These are phyloP conservation scores for Cytospora piceae DNA, from an alignment of 2,329 filamentous ascomycete species.

Conservation along the genomic window DNA sequence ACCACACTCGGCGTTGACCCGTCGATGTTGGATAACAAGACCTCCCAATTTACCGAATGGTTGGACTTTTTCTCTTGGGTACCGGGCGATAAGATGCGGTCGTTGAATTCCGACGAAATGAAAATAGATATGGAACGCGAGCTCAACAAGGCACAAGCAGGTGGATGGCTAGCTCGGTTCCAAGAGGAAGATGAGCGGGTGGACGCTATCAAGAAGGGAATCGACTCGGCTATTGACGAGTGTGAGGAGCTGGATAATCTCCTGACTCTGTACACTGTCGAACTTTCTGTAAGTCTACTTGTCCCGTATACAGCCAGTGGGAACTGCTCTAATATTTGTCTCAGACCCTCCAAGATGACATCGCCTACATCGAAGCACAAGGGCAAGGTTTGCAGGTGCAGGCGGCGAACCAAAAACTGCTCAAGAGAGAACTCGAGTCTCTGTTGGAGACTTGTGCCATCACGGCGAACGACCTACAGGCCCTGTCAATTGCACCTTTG, in stretches of 20 bases:
- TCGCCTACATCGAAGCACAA: constrained; percentile 96
- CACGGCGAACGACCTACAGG: constrained; percentile 72
- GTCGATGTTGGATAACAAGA: constrained; percentile 73
- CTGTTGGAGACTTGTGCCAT: constrained; percentile 93
- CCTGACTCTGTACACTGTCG: constrained; percentile 90
- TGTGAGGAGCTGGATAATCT: constrained; percentile 96
- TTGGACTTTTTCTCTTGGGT: constrained; percentile 90
- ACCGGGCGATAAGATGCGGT: constrained; percentile 71
- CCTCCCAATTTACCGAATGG: constrained; percentile 79
- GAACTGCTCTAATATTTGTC: constrained; percentile 33
- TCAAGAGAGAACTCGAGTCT: constrained; percentile 86
- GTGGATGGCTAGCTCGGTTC: constrained; percentile 84
- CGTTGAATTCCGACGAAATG: constrained; percentile 77
- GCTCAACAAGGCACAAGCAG: constrained; percentile 87
- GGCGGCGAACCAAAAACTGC: constrained; percentile 91
- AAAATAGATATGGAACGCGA: constrained; percentile 85
- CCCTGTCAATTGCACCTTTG: constrained; percentile 73
- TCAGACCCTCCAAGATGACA: constrained; percentile 91
- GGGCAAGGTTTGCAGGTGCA: constrained; percentile 96
- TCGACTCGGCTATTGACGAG: constrained; percentile 89
- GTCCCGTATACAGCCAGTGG: neutral
- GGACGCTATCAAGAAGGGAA: constrained; percentile 79
- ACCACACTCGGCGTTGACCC: constrained; percentile 78
- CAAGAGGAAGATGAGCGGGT: constrained; percentile 90
- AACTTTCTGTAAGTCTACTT: constrained; percentile 72